Base-by-base conservation (phyloP, 1,139 yeast genomes). In the Blastobotrys proliferans region DNA sequence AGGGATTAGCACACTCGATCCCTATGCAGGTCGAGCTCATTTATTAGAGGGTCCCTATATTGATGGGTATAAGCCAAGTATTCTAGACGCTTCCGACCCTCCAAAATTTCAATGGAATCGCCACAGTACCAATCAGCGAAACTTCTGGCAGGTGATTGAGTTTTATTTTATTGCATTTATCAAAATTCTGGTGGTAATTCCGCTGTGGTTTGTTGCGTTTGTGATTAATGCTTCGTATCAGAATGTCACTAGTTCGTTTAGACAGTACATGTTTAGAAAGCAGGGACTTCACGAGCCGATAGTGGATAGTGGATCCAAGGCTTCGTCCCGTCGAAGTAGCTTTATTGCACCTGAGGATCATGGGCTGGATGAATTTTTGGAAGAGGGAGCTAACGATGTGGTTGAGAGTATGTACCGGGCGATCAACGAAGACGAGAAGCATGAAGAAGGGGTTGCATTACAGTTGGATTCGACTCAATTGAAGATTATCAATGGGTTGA, bases 1-100 rank as follows among this genome's bases (percentile, higher is more conserved):
- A 0, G 83, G 84, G 2, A 82, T 83, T 25, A 75, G 83, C 1
- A 57, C 66, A 9, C 64, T 67, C 17, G 94, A 86, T 56, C 94
- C 94, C 0, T 84, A 56, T 45, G 41, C 48, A 5, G 69, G 65
- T 43, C 56, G 61, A 14, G 55, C 62, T 13, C 61, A 60, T 33
- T 66, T 72, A 38, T 40, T 58, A n/a, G 56, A 61, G 9, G 68
- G 80, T 19, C 68, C 70, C 9, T 79, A 69, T 50, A 55, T 79
- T 1, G 60, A 66, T 1, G 74, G 74, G 6, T 81, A 77, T 54
- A 76, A 61, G 35, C 81, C 83, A 0, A 68, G 70, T 3, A 69
- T 82, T 13, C 59, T 82, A 22, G 82, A 81, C 50, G 59, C 47
- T 9, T 21, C 39, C 21, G 14, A 17, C 2, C 10, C 22, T 20